phyloP scores from a whole-genome alignment of 1,284 basidiomycete species.

The Irpex sp. region DNA sequence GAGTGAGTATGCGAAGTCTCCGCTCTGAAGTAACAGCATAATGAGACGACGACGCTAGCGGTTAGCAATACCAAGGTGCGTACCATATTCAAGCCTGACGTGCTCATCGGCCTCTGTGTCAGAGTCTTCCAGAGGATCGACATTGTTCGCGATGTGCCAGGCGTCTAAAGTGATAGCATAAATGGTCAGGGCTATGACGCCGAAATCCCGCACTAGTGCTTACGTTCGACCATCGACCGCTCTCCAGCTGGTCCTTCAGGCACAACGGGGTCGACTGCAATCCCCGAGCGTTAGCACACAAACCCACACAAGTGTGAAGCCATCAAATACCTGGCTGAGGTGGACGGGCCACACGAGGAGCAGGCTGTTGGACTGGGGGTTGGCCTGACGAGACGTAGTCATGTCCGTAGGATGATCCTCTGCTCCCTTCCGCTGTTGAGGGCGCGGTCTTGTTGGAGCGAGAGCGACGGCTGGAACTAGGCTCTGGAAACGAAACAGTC shows the following conservation, averaged over 20 bases:
- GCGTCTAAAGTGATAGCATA: slow-evolving; percentile 45
- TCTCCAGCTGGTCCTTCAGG: slow-evolving; percentile 19
- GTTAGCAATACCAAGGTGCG: slow-evolving; percentile 18
- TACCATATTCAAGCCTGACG: slow-evolving; percentile 61
- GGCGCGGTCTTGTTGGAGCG: slow-evolving; percentile 20
- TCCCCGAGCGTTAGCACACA: background rate
- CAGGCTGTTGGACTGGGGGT: slow-evolving; percentile 16
- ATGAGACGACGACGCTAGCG: background rate
- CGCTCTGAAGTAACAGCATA: slow-evolving; percentile 22
- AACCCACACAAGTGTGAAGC: background rate
- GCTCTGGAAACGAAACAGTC: slow-evolving; percentile 16
- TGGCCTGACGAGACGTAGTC: slow-evolving; percentile 16
- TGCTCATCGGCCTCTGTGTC: slow-evolving; percentile 71
- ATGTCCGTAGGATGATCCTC: slow-evolving; percentile 29
- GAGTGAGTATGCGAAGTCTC: slow-evolving; percentile 35
- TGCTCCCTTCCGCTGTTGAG: slow-evolving; percentile 25
- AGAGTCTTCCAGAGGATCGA: slow-evolving; percentile 67
- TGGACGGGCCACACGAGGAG: slow-evolving; percentile 16
- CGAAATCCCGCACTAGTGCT: slow-evolving; percentile 4
- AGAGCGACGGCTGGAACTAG: slow-evolving; percentile 23
- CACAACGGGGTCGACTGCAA: slow-evolving; percentile 14
- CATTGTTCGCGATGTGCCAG: slow-evolving; percentile 59
- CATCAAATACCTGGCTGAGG: slow-evolving; percentile 9
- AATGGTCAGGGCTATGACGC: slow-evolving; percentile 5
- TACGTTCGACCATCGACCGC: slow-evolving; percentile 29